Evolutionary conservation across 257 asterid genomes (phyloP).

Genomic region (Coffea canephora): DNA sequence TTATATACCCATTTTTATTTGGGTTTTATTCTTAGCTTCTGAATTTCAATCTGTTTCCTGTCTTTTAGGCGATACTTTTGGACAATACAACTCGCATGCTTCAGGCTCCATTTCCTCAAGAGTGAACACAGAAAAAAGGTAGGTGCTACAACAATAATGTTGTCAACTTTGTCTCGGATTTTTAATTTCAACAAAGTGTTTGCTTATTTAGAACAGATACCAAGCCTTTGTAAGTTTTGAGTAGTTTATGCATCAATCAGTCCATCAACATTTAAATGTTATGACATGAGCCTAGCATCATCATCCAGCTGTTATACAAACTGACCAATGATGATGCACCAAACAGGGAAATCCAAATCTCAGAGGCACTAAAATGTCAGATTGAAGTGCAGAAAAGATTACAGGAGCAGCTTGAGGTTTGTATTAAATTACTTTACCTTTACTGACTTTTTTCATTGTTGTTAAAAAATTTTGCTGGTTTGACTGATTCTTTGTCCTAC

Average conservation of each 20-base stretch:
- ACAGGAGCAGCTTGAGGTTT: conserved; percentile 83
- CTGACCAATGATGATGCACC: conserved; percentile 4
- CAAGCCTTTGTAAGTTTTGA: not conserved
- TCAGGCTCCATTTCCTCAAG: conserved; percentile 53
- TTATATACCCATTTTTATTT: too few relatives aligned
- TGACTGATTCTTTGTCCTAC: conserved; percentile 8
- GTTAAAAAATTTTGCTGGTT: not conserved
- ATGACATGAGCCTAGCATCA: not conserved
- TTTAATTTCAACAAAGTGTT: not conserved
- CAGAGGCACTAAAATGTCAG: conserved; percentile 61
- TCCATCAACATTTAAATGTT: not conserved
- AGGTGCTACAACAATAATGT: conserved; percentile 4
- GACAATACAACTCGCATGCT: conserved; percentile 41
- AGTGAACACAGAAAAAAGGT: conserved; percentile 57
- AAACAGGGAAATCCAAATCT: conserved; percentile 62
- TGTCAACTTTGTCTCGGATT: not conserved
- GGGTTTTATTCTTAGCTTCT: not conserved
- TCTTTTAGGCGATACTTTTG: conserved; percentile 47
- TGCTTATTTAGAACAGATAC: not conserved
- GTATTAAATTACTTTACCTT: not conserved
- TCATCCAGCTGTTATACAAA: not conserved
- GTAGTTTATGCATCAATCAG: not conserved
- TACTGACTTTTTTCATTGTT: not conserved
- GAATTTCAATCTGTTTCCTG: not conserved
- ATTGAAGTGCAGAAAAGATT: conserved; percentile 73